phyloP scores from a whole-genome alignment of 805 yeast species.

The Ogataea salicorniae region DNA sequence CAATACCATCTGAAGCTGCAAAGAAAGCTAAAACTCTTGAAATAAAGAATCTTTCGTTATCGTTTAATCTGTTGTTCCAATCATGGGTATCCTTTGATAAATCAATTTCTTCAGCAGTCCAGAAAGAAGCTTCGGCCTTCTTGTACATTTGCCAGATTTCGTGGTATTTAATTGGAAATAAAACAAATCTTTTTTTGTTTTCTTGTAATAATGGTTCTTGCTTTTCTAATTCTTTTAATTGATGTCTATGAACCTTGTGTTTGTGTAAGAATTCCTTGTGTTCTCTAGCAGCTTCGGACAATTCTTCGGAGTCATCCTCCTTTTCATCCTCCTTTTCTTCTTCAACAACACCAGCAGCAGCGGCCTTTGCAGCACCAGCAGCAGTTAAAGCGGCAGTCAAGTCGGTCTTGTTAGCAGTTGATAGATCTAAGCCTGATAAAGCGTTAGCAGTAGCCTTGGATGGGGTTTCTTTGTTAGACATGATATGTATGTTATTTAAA shows the following conservation, averaged over 20 bases:
- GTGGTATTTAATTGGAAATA: slow-evolving; percentile 94
- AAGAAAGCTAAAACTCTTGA: slow-evolving; percentile 94
- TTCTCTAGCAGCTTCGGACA: slow-evolving; percentile 24
- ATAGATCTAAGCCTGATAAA: slow-evolving; percentile 46
- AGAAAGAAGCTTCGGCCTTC: slow-evolving; percentile 98
- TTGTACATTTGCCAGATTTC: slow-evolving; percentile 99
- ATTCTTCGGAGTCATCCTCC: neutral
- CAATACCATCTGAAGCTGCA: slow-evolving; percentile 98
- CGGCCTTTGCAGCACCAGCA: slow-evolving; percentile 35
- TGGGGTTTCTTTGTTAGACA: slow-evolving; percentile 65
- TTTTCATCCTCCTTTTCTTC: slow-evolving; percentile 6
- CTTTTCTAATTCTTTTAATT: slow-evolving; percentile 68
- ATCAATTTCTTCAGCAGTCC: slow-evolving; percentile 99
- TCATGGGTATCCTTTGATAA: slow-evolving; percentile 85
- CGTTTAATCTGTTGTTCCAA: slow-evolving; percentile 87
- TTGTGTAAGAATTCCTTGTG: slow-evolving; percentile 54
- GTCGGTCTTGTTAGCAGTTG: slow-evolving; percentile 36
- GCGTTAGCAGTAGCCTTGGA: slow-evolving; percentile 60
- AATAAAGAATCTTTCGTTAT: slow-evolving; percentile 87
- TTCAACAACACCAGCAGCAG: slow-evolving; percentile 14
- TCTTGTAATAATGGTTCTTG: slow-evolving; percentile 85
- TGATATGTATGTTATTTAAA: slow-evolving; percentile 11
- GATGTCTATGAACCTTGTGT: slow-evolving; percentile 68
- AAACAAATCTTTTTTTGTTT: slow-evolving; percentile 83
- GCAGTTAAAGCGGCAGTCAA: slow-evolving; percentile 36